phyloP scores from a whole-genome alignment of 768 basidiomycete genomes.

The Boletus vinaceobasis region DNA sequence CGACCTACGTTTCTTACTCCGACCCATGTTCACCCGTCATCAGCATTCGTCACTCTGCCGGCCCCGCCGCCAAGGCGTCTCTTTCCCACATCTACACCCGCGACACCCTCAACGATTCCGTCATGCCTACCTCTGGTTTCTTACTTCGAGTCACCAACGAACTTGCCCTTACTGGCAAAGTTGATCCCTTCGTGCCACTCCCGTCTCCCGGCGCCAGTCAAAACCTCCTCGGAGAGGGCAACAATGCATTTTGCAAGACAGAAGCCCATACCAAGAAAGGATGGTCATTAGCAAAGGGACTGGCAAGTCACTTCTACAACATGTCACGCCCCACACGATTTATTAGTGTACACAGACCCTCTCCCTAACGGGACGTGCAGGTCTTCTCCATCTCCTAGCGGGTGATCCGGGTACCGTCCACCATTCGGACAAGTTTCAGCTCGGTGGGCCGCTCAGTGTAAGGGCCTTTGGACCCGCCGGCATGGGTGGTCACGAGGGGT shows the following conservation, averaged over 20 bases:
- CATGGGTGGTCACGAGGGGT: slow-evolving; percentile 72
- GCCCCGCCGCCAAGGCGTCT: slow-evolving; percentile 77
- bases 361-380: slow-evolving; percentile 70
- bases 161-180: slow-evolving; percentile 18
- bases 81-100: slow-evolving; percentile 71
- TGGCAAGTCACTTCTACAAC: slow-evolving; percentile 15
- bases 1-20: background rate
- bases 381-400: slow-evolving; percentile 64
- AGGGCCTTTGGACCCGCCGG: slow-evolving; percentile 73
- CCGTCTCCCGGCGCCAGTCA: background rate
- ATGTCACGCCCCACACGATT: background rate
- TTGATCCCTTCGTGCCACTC: slow-evolving; percentile 15
- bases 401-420: slow-evolving; percentile 39
- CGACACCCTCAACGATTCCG: slow-evolving; percentile 41
- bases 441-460: slow-evolving; percentile 87
- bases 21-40: slow-evolving; percentile 1
- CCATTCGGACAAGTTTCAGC: slow-evolving; percentile 85
- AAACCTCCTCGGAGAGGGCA: slow-evolving; percentile 18
- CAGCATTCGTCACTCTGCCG: slow-evolving; percentile 84
- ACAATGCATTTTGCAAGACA: slow-evolving; percentile 27
- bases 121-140: slow-evolving; percentile 27
- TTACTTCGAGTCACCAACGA: slow-evolving; percentile 22
- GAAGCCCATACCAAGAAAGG: slow-evolving; percentile 22
- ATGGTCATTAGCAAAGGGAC: slow-evolving; percentile 19
- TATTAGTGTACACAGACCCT: slow-evolving; percentile 49